Base-by-base conservation (phyloP, 176 grass and related monocot species). In the Avena atlantica region DNA sequence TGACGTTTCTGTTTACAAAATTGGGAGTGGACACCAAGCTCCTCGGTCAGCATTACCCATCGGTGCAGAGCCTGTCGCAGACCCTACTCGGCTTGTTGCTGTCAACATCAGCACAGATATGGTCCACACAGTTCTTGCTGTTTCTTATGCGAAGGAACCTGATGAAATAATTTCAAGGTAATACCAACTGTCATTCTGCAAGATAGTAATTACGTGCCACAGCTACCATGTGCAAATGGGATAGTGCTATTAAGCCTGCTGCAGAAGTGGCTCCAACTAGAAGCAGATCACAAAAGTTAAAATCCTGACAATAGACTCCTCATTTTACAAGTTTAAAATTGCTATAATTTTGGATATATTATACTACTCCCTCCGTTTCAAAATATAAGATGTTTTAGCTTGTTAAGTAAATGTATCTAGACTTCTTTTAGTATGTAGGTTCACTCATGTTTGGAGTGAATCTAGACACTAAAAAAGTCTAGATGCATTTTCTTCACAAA, bases 101-200 rank as follows among this genome's bases (percentile, higher is more conserved):
- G 90, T 98, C 53, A 98, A 93, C 80, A 94, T 98, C 50, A 99
- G 87, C 84, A 91, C 91, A 14, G 97, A 99, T 86, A 94, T 99
- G 83, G 81, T 94, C n/a, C 97, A 99, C 77, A 92, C 88, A 3
- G 90, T 99, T 63, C 87, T 99, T 79, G 92, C 88, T 72, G 77
- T 99, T 92, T 96, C 97, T 45, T 96, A 93, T 81, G 92, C 96
- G 7, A 98, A 94, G 91, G 93, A 96, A 80, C 90, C 96, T 53
- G 93, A 96, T 85, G 86, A 93, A 90, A 94, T 98, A 79, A 90
- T 96, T 87, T 98, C 95, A 58, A 98, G 95, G 95, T 93, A 91
- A 87, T 86, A 74, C 71, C 4, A 20, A 23, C 25, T 23, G 44
- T 16, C 12, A 16, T 62, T 21, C 15, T n/a, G 56, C 58, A 75